These are phyloP conservation scores for Penicillium frequentans DNA, from an alignment of 2,329 filamentous ascomycete genomes.

Conservation along the genomic window DNA sequence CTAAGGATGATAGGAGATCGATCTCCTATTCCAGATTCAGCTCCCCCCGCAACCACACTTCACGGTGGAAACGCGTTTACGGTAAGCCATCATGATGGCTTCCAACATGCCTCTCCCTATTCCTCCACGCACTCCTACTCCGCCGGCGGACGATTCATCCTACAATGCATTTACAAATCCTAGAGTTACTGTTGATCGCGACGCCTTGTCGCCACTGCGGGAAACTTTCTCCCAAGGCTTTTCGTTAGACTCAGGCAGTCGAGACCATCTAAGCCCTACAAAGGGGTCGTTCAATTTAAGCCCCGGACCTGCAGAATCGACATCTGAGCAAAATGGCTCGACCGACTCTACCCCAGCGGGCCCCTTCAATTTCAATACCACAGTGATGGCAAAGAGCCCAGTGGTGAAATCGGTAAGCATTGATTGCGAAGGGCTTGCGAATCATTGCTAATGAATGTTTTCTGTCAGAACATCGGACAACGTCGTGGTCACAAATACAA, in stretches of 20 bases:
- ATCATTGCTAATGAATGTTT: slow-evolving; percentile 21
- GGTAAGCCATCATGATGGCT: slow-evolving; percentile 50
- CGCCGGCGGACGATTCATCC: slow-evolving; percentile 55
- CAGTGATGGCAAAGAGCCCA: slow-evolving; percentile 70
- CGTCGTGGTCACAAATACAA: slow-evolving; percentile 96
- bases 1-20: slow-evolving; percentile 5
- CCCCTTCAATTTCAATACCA: slow-evolving; percentile 94
- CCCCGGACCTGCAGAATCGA: slow-evolving; percentile 26
- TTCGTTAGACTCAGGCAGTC: slow-evolving; percentile 18
- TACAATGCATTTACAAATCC: slow-evolving; percentile 22
- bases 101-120: slow-evolving; percentile 58
- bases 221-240: slow-evolving; percentile 34
- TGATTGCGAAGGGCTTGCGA: neutral
- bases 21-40: slow-evolving; percentile 16
- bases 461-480: slow-evolving; percentile 75
- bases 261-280: slow-evolving; percentile 34
- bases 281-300: slow-evolving; percentile 37
- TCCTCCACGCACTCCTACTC: slow-evolving; percentile 65
- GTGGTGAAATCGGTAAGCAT: slow-evolving; percentile 69
- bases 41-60: slow-evolving; percentile 1
- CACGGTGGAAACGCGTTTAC: slow-evolving; percentile 9
- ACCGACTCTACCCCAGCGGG: slow-evolving; percentile 38
- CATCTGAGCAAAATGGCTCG: slow-evolving; percentile 27
- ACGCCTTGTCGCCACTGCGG: slow-evolving; percentile 49
- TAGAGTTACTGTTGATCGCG: slow-evolving; percentile 42